Evolutionary conservation across 2,329 filamentous ascomycete species (phyloP), one percentile per base, ranked within the genome.

Genomic region (Dactylellina parvicollis): DNA sequence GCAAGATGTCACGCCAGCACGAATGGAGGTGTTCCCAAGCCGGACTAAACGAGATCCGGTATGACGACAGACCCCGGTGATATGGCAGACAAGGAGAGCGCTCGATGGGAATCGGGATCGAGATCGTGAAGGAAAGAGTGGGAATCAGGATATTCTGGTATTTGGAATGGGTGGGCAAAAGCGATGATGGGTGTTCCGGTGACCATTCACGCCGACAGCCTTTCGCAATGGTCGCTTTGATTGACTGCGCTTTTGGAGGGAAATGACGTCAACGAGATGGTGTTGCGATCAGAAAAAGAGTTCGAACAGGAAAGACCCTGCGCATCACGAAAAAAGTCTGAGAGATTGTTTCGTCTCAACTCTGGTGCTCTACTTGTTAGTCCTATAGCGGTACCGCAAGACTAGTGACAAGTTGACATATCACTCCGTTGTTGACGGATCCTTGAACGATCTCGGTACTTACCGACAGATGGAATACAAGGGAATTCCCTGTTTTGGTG

Each of bases 1-100:
- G 47, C 55, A 60, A 47, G 59, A 72, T 72, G 60, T 72, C 67
- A 65, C 67, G 59, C 67, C 67, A 72, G 67, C 38, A 22, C 47
- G 16, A 42, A 54, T 57, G 20, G 20, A 61, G 42, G 28, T 54
- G 40, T 49, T 38, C n/a, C 38, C 55, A 40, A 52, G 30, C 24
- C 12, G 47, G 49, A 26, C 56, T 55, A 47, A 30, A 70, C 47
- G 47, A 38, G 49, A 49, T 59, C 44, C 52, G 47, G 49, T 52
- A 69, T 71, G 55, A 71, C 66, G 66, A 71, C 66, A 71, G 50
- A 42, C 46, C 34, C 49, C 26, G 52, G 57, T 56, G 52, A 62
- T 56, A n/a, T 22, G 44, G 46, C 49, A 20, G 38, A 30, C 47
- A 40, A 10, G 10, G 38, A 24, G n/a, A n/a, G 22, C 28, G n/a